Base-by-base conservation (phyloP, 768 basidiomycete genomes). In the Phallus indusiatus region DNA sequence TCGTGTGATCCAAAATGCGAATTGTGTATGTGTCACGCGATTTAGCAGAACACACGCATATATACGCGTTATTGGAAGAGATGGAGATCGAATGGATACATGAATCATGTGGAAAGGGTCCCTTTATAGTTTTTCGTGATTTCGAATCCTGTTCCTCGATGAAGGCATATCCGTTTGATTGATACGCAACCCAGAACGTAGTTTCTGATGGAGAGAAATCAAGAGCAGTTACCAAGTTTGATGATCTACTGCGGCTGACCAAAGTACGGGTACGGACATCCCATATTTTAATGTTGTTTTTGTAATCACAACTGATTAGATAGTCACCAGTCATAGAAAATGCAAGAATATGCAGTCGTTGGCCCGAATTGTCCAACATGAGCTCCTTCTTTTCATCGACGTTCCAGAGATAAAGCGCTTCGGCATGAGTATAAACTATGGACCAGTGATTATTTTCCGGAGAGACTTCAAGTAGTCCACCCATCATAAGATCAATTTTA, bases 201-300 rank as follows among this genome's bases (percentile, higher is more conserved):
- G 12, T n/a, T 2, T 11, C n/a, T 4, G 9, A 5, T 12, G 42
- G 14, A 12, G 42, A n/a, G n/a, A n/a, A n/a, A n/a, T n/a, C n/a
- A n/a, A n/a, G n/a, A 42, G 42, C 42, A n/a, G 42, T 42, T 10
- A 42, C 28, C 28, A 2, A 28, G 2, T 28, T 28, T 28, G 28
- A 28, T 28, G 7, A 28, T 28, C 28, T 7, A 28, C 28, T 28
- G 28, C 7, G 28, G 7, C 28, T 28, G 7, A 7, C 7, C 28
- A 7, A 28, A 28, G 7, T 28, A 28, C 28, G 28, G 28, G 28
- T 28, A 7, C 7, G 28, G 28, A 28, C 28, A 28, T 28, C 4
- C 7, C 28, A 28, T 28, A 28, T 62, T 12, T 33, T 74, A 37
- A 64, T 42, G n/a, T n/a, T 42, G 4, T 11, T 11, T 4, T n/a